phyloP scores from a whole-genome alignment of 306 rosid genomes.

The Sesbania bispinosa region DNA sequence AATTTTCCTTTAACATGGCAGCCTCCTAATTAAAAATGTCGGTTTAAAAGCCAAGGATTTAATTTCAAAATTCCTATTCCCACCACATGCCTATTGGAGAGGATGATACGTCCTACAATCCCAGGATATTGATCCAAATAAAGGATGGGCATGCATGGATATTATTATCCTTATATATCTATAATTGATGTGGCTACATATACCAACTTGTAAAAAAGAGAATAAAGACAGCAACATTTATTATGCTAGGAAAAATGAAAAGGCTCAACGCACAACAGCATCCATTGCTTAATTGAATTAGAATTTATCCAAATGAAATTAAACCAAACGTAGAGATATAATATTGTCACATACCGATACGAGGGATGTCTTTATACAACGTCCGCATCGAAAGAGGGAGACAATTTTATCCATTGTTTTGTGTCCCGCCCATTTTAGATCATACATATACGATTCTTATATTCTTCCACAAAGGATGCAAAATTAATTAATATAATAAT shows the following conservation, averaged over 20 bases:
- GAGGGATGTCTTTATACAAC: not conserved
- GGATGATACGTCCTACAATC: too few species aligned
- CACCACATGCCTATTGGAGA: too few species aligned
- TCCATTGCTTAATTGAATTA: not conserved
- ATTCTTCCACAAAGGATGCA: not conserved
- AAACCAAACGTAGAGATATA: too few species aligned
- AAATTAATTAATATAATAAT: too few species aligned
- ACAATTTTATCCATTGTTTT: not conserved
- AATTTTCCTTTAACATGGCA: too few species aligned
- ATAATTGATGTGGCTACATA: too few species aligned
- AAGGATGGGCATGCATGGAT: too few species aligned
- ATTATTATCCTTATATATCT: too few species aligned
- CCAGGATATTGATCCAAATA: too few species aligned
- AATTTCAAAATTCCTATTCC: too few species aligned
- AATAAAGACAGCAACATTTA: not conserved
- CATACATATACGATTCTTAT: constrained; percentile 12
- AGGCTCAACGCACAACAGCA: not conserved
- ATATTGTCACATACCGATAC: not conserved
- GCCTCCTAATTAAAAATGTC: too few species aligned
- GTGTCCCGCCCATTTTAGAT: not conserved
- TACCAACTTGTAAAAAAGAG: not conserved
- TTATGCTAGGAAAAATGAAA: not conserved
- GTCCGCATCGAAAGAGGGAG: not conserved
- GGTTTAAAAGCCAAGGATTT: too few species aligned
- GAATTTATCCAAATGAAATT: not conserved